phyloP scores from a whole-genome alignment of 345 rosid genomes.

The Hypericum perforatum region DNA sequence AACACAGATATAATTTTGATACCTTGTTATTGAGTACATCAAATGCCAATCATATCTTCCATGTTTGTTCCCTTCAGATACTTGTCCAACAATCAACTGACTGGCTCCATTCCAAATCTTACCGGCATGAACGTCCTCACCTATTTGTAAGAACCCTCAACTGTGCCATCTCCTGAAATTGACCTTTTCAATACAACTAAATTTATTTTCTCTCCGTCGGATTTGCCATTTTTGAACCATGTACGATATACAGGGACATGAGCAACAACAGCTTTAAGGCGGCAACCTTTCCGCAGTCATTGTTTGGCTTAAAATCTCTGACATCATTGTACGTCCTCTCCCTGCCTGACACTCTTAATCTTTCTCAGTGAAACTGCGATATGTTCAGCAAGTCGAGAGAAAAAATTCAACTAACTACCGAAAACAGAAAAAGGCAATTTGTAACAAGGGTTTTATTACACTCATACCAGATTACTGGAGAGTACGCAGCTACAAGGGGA shows the following conservation, averaged over 20 bases:
- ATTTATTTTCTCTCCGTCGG: neutral
- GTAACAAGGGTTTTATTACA: neutral
- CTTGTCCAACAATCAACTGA: slow-evolving; percentile 58
- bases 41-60: neutral
- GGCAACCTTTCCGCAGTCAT: slow-evolving; percentile 56
- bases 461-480: slow-evolving; percentile 52
- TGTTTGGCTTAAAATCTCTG: slow-evolving; percentile 31
- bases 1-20: too few species aligned
- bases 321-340: slow-evolving; percentile 58
- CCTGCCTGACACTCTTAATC: neutral
- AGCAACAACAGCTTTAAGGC: slow-evolving; percentile 58
- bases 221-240: too few species aligned
- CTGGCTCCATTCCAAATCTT: slow-evolving; percentile 58
- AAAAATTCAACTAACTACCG: too few species aligned
- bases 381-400: too few species aligned
- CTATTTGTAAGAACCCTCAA: slow-evolving; percentile 47
- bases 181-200: neutral
- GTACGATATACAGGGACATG: slow-evolving; percentile 50
- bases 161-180: neutral
- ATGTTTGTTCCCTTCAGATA: slow-evolving; percentile 32
- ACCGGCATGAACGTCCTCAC: slow-evolving; percentile 37
- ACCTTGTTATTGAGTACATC: neutral
- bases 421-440: neutral
- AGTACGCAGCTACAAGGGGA: slow-evolving; percentile 33
- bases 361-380: neutral